These are phyloP conservation scores for Kwoniella bestiolae DNA, from an alignment of 768 basidiomycete species.

Conservation along the genomic window DNA sequence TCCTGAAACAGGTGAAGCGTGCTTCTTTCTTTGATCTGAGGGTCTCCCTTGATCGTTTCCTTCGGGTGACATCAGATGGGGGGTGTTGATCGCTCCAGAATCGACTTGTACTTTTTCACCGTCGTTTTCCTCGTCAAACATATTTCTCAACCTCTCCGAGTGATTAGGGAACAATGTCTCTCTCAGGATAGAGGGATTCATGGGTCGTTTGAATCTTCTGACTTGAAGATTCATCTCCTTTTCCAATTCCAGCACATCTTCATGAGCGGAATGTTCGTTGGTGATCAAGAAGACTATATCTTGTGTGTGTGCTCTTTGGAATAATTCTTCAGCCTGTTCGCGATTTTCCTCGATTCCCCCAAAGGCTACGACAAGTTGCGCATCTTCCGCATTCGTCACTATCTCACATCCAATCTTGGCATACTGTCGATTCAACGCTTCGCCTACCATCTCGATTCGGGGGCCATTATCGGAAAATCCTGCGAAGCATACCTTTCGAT, in stretches of 20 bases:
- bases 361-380: slow-evolving; percentile 47
- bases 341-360: slow-evolving; percentile 36
- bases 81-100: slow-evolving; percentile 12
- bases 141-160: slow-evolving; percentile 10
- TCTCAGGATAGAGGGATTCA: slow-evolving; percentile 45
- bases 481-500: slow-evolving; percentile 37
- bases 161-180: slow-evolving; percentile 41
- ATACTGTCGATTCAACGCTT: slow-evolving; percentile 35
- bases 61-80: slow-evolving; percentile 9
- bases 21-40: neutral
- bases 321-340: slow-evolving; percentile 15
- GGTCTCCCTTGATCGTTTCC: slow-evolving; percentile 7
- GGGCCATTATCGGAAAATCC: slow-evolving; percentile 31
- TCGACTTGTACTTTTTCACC: slow-evolving; percentile 19
- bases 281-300: slow-evolving; percentile 46
- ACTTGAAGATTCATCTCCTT: slow-evolving; percentile 19
- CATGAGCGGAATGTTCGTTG: slow-evolving; percentile 36
- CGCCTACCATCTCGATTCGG: slow-evolving; percentile 22
- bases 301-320: slow-evolving; percentile 23
- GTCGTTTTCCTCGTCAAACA: neutral
- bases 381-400: slow-evolving; percentile 26
- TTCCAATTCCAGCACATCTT: slow-evolving; percentile 19
- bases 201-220: slow-evolving; percentile 41
- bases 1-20: neutral
- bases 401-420: slow-evolving; percentile 41